These are phyloP conservation scores for Kwoniella shivajii DNA, from an alignment of 1,284 basidiomycete species.

Conservation along the genomic window DNA sequence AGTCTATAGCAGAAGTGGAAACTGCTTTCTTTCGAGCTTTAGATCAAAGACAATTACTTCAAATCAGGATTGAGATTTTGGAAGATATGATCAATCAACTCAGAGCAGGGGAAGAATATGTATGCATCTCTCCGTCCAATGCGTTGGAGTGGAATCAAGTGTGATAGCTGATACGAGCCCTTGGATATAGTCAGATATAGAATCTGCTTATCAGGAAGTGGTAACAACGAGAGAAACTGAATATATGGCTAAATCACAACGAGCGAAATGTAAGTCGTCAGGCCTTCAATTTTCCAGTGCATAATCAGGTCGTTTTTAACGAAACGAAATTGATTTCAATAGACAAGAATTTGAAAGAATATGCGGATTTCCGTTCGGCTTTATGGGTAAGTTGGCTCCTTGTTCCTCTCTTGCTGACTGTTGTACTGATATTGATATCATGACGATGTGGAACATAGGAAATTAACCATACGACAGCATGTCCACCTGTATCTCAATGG, in stretches of 20 bases:
- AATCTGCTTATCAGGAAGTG: slow-evolving; percentile 17
- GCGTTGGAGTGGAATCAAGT: too few species aligned
- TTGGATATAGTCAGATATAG: slow-evolving; percentile 21
- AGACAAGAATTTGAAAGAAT: slow-evolving; percentile 61
- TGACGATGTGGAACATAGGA: slow-evolving; percentile 58
- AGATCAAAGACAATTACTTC: slow-evolving; percentile 21
- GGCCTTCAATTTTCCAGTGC: too few species aligned
- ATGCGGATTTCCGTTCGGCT: slow-evolving; percentile 64
- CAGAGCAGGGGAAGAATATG: slow-evolving; percentile 61
- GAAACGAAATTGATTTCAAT: too few species aligned
- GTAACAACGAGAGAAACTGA: slow-evolving; percentile 14
- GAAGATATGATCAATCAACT: slow-evolving; percentile 63
- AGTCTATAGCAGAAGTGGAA: slow-evolving; percentile 29
- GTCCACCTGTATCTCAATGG: slow-evolving; percentile 74
- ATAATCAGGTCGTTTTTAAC: too few species aligned
- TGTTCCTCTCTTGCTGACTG: too few species aligned
- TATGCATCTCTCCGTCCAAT: too few species aligned
- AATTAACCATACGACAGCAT: slow-evolving; percentile 62
- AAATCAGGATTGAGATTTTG: slow-evolving; percentile 55
- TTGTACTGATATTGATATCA: too few species aligned
- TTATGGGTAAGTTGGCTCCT: slow-evolving; percentile 63
- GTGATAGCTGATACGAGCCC: neutral
- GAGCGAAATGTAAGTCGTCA: slow-evolving; percentile 32
- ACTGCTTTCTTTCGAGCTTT: slow-evolving; percentile 14
- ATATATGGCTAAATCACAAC: slow-evolving; percentile 30